Evolutionary conservation across 768 basidiomycete species (phyloP).

Genomic region (Tulasnella sp.): DNA sequence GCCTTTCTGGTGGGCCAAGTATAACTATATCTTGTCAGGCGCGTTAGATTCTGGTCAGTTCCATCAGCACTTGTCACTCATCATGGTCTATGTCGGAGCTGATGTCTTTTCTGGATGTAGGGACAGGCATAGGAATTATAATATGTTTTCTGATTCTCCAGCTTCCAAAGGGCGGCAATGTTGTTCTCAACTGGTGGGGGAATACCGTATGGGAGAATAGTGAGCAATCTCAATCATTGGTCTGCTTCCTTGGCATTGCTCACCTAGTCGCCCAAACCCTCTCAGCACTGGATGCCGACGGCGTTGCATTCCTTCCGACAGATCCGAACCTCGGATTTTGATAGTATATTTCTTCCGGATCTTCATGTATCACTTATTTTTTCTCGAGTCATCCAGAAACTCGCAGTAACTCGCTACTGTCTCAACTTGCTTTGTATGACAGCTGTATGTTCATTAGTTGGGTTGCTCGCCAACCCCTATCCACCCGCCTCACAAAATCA

Average conservation of each 20-base stretch:
- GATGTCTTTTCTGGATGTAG: not conserved
- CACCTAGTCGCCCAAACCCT: not conserved
- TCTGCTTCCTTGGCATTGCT: not conserved
- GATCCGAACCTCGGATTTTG: not conserved
- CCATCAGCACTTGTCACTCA: not conserved
- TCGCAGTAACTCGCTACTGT: too few relatives aligned
- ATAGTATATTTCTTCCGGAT: not conserved
- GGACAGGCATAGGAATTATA: constrained; percentile 42
- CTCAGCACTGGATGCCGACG: constrained; percentile 20
- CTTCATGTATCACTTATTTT: not conserved
- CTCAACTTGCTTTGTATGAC: not conserved
- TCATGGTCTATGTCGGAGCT: not conserved
- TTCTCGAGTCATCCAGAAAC: not conserved
- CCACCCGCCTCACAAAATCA: too few relatives aligned
- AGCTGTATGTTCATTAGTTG: not conserved
- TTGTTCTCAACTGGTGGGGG: constrained; percentile 42
- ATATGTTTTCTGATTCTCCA: constrained; percentile 46
- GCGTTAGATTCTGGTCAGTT: constrained; percentile 39
- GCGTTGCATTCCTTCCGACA: constrained; percentile 17
- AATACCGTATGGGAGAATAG: constrained; percentile 36
- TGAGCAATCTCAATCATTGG: not conserved
- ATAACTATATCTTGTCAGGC: constrained; percentile 48
- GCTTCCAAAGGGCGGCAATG: constrained; percentile 39
- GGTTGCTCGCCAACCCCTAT: too few relatives aligned
- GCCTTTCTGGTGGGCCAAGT: constrained; percentile 52